These are phyloP conservation scores for Elasticomyces elasticus DNA, from an alignment of 495 filamentous ascomycete genomes.

Conservation along the genomic window DNA sequence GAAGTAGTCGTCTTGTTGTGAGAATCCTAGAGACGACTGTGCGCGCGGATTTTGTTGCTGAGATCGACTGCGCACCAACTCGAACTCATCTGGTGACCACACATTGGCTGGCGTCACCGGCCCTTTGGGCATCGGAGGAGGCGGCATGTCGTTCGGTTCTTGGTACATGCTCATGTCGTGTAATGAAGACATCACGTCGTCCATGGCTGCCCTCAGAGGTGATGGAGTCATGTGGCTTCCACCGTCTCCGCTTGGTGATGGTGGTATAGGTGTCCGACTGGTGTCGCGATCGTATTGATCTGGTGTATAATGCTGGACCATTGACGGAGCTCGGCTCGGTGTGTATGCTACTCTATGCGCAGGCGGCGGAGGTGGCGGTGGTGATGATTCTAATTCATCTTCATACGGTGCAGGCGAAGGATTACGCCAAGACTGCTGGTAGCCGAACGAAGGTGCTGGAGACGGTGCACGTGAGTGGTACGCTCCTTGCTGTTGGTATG, in stretches of 20 bases:
- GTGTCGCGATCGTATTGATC: slow-evolving; percentile 8
- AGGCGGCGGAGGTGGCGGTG: slow-evolving; percentile 36
- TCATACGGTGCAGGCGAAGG: slow-evolving; percentile 30
- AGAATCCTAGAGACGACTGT: slow-evolving; percentile 20
- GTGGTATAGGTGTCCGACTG: slow-evolving; percentile 50
- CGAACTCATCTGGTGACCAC: slow-evolving; percentile 88
- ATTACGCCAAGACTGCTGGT: slow-evolving; percentile 22
- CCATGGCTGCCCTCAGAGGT: slow-evolving; percentile 87
- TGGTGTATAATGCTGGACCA: slow-evolving; percentile 22
- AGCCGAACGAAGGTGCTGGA: slow-evolving; percentile 19
- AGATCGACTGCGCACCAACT: slow-evolving; percentile 39
- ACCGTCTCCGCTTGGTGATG: slow-evolving; percentile 44
- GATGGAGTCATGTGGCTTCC: slow-evolving; percentile 70
- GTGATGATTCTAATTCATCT: slow-evolving; percentile 22
- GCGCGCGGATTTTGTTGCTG: slow-evolving; percentile 11
- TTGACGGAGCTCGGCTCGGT: slow-evolving; percentile 27
- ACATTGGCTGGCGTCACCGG: slow-evolving; percentile 48
- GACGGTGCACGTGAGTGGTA: slow-evolving; percentile 17
- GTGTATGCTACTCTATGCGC: slow-evolving; percentile 34
- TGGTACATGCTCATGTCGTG: slow-evolving; percentile 68
- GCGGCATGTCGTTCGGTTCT: slow-evolving; percentile 34
- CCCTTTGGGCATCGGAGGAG: slow-evolving; percentile 41
- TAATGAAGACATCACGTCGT: slow-evolving; percentile 93
- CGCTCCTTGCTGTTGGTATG: slow-evolving; percentile 12
- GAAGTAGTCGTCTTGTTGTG: not conserved